Evolutionary conservation across 805 yeast genomes (phyloP).

Genomic region (Yarrowia sp.): DNA sequence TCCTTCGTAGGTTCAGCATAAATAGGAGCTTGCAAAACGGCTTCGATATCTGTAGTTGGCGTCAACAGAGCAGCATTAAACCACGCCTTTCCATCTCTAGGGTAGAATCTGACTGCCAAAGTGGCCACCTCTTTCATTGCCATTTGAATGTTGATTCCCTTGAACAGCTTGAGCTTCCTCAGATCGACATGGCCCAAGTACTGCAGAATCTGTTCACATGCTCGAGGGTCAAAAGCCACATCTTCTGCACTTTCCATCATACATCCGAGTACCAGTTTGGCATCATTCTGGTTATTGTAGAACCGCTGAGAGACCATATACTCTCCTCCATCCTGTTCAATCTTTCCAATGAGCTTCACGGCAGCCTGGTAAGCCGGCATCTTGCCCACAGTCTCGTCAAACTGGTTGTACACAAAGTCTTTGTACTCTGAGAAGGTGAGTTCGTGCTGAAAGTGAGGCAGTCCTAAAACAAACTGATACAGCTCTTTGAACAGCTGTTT

Average conservation of each 20-base stretch:
- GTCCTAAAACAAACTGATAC: neutral
- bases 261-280: conserved; percentile 16
- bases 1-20: neutral
- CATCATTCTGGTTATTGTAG: conserved; percentile 29
- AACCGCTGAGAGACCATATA: conserved; percentile 25
- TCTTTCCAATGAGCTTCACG: conserved; percentile 11
- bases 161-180: conserved; percentile 26
- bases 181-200: conserved; percentile 31
- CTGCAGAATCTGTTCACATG: conserved; percentile 12
- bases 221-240: neutral
- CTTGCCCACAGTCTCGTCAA: conserved; percentile 7
- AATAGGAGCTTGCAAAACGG: conserved; percentile 10
- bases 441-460: conserved; percentile 32
- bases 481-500: conserved; percentile 6
- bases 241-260: conserved; percentile 31
- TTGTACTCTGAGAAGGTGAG: conserved; percentile 22
- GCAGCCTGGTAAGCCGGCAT: conserved; percentile 3
- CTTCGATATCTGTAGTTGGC: neutral
- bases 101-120: conserved; percentile 8
- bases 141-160: conserved; percentile 1
- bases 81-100: conserved; percentile 30
- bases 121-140: conserved; percentile 26
- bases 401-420: conserved; percentile 14
- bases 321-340: conserved; percentile 31
- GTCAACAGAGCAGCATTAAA: conserved; percentile 19